phyloP scores from a whole-genome alignment of 371 early-diverging fungal species.

The Apophysomyces ossiformis region DNA sequence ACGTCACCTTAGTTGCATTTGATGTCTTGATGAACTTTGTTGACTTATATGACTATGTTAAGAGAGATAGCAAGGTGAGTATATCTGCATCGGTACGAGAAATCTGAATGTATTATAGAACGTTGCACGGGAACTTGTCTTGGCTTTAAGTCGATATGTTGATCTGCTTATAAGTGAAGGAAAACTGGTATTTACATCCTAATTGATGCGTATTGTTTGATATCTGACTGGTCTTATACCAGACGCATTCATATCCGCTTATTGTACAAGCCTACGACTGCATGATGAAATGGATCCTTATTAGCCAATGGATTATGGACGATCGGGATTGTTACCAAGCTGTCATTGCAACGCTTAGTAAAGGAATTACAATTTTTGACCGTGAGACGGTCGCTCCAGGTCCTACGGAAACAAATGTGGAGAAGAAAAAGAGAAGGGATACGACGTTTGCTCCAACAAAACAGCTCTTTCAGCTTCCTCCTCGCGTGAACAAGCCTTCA shows the following conservation, averaged over 20 bases:
- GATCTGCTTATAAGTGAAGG: constrained; percentile 59
- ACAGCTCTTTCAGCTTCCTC: constrained; percentile 50
- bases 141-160: constrained; percentile 74
- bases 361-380: constrained; percentile 72
- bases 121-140: constrained; percentile 71
- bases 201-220: no score
- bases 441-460: constrained; percentile 52
- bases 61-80: constrained; percentile 71
- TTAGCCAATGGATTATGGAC: constrained; percentile 77
- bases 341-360: constrained; percentile 70
- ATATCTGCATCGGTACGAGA: not conserved
- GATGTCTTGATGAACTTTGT: constrained; percentile 73
- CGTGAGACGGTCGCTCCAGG: constrained; percentile 36
- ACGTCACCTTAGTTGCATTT: constrained; percentile 73
- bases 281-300: constrained; percentile 75
- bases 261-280: constrained; percentile 79
- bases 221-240: not conserved
- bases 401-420: constrained; percentile 14
- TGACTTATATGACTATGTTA: constrained; percentile 67
- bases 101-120: constrained; percentile 40
- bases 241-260: constrained; percentile 55
- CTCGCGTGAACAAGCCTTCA: constrained; percentile 34
- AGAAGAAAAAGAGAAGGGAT: constrained; percentile 54
- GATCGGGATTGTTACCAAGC: constrained; percentile 72
- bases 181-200: constrained; percentile 26